Evolutionary conservation across 345 rosid species (phyloP).

Genomic region (Punica granatum): DNA sequence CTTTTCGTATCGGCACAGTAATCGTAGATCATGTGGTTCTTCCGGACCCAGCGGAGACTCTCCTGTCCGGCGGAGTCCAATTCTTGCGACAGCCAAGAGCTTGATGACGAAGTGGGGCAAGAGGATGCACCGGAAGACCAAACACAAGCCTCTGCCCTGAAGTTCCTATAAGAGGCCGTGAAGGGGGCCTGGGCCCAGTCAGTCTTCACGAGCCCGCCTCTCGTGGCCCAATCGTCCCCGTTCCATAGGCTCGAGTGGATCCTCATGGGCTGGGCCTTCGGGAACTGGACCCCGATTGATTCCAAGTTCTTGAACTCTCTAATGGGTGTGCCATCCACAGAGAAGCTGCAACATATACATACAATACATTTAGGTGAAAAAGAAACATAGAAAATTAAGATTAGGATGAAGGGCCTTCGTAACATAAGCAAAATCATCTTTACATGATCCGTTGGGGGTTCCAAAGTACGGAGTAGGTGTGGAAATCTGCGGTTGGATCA

Average conservation of each 20-base stretch:
- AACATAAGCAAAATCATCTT: background rate
- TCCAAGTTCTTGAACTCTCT: conserved; percentile 54
- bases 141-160: conserved; percentile 31
- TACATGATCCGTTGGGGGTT: conserved; percentile 45
- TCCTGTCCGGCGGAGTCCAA: conserved; percentile 21
- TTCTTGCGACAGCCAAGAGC: conserved; percentile 26
- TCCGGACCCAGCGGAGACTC: conserved; percentile 35
- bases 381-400: background rate
- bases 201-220: conserved; percentile 48
- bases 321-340: conserved; percentile 45
- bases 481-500: conserved; percentile 47
- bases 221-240: conserved; percentile 55
- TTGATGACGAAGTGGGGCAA: conserved; percentile 15
- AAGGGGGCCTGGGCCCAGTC: conserved; percentile 55
- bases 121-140: conserved; percentile 27
- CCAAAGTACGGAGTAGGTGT: conserved; percentile 47
- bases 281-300: conserved; percentile 33
- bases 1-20: conserved; percentile 42
- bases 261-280: conserved; percentile 42
- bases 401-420: background rate
- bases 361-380: background rate
- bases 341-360: conserved; percentile 17
- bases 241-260: conserved; percentile 51
- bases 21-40: conserved; percentile 43
- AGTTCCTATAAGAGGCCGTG: conserved; percentile 37